Percentiles rank a stretch among this genome's conserved stretches.
Conservation (phyloP, 805 yeast species). For the Metschnikowia shivogae region DNA sequence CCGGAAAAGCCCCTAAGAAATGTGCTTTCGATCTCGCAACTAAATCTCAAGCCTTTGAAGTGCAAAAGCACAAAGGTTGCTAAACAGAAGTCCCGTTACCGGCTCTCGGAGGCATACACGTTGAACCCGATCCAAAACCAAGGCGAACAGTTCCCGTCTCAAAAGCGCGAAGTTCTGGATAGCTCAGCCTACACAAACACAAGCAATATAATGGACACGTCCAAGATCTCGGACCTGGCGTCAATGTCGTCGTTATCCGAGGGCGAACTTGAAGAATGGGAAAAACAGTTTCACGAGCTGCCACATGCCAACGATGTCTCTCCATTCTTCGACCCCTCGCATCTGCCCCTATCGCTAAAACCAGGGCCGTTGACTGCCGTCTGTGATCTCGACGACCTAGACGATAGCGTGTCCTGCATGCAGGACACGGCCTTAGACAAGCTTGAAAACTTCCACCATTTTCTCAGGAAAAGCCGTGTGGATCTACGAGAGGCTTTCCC, state of each 20-base stretch:
- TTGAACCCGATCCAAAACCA: conserved; percentile 30
- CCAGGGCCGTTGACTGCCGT: background rate
- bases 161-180: conserved; percentile 12
- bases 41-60: conserved; percentile 38
- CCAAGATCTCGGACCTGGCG: background rate
- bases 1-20: conserved; percentile 5
- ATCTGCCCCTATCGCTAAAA: conserved; percentile 10
- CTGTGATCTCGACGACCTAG: conserved; percentile 7
- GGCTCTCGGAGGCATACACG: conserved; percentile 36
- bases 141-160: no score
- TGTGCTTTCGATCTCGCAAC: conserved; percentile 31
- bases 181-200: conserved; percentile 13
- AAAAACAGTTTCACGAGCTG: background rate
- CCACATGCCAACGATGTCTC: background rate
- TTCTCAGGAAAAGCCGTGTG: conserved; percentile 30
- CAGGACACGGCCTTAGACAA: conserved; percentile 8
- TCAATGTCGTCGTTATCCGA: conserved; percentile 1
- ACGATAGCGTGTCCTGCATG: background rate
- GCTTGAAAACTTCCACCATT: conserved; percentile 24
- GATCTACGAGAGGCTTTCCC: conserved; percentile 31
- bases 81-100: conserved; percentile 40
- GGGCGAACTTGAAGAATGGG: conserved; percentile 1
- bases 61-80: conserved; percentile 29
- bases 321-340: background rate
- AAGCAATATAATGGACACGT: conserved; percentile 13